Evolutionary conservation across 2,329 filamentous ascomycete species (phyloP).

Genomic region (Aspergillus vadensis): DNA sequence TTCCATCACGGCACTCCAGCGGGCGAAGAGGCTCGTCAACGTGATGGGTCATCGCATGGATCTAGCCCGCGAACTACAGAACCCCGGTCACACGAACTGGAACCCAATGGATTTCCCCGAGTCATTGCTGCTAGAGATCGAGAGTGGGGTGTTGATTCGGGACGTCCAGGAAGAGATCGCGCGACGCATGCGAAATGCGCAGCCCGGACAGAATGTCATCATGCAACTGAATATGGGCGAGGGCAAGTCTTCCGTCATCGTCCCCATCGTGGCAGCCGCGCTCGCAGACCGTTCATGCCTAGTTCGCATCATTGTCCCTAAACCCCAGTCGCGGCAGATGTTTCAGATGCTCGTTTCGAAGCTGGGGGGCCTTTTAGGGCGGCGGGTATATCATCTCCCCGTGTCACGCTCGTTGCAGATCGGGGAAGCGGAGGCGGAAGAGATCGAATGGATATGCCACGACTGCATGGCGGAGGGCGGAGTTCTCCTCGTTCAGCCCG

Average conservation of each 20-base stretch:
- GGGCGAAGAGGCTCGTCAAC: conserved; percentile 29
- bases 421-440: conserved; percentile 25
- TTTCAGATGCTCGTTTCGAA: conserved; percentile 43
- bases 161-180: conserved; percentile 62
- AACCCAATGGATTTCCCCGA: conserved; percentile 56
- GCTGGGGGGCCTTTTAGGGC: conserved; percentile 48
- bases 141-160: conserved; percentile 64
- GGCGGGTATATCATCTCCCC: conserved; percentile 50
- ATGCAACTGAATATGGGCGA: conserved; percentile 74
- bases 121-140: conserved; percentile 65
- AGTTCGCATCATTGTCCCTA: conserved; percentile 61
- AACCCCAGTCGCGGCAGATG: conserved; percentile 64
- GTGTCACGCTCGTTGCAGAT: conserved; percentile 52
- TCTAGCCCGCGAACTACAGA: conserved; percentile 43
- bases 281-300: conserved; percentile 55
- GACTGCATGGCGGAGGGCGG: conserved; percentile 56
- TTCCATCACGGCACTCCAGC: conserved; percentile 33
- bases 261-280: conserved; percentile 61
- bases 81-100: conserved; percentile 61
- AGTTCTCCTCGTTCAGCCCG: conserved; percentile 63
- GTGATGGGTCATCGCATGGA: conserved; percentile 19
- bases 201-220: conserved; percentile 49
- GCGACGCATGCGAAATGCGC: conserved; percentile 53
- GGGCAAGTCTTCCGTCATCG: conserved; percentile 70
- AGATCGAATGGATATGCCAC: conserved; percentile 44